phyloP scores from a whole-genome alignment of 768 basidiomycete species.

The Exidia glandulosa region DNA sequence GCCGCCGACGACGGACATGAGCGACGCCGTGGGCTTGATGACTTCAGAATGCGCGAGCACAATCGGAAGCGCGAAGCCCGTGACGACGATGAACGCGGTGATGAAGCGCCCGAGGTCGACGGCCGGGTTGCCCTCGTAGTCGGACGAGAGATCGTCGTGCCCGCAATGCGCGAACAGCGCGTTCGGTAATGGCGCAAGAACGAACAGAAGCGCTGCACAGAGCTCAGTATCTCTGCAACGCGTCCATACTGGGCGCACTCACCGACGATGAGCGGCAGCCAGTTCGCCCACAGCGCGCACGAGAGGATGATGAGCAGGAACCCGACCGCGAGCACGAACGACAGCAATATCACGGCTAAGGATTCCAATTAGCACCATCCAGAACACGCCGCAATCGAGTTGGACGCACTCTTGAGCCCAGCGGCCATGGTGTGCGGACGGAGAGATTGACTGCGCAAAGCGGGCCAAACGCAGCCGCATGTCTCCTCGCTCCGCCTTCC shows the following conservation, averaged over 20 bases:
- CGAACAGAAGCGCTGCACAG: constrained; percentile 74
- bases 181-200: constrained; percentile 92
- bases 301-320: too few relatives aligned
- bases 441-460: too few relatives aligned
- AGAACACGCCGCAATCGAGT: too few relatives aligned
- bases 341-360: constrained; percentile 49
- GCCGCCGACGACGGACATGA: too few relatives aligned
- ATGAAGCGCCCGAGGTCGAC: constrained; percentile 90
- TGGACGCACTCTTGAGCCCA: constrained; percentile 68
- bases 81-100: constrained; percentile 80
- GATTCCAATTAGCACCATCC: too few relatives aligned
- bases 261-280: constrained; percentile 97
- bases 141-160: too few relatives aligned
- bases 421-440: constrained; percentile 61
- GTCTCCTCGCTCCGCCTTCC: too few relatives aligned
- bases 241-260: constrained; percentile 18
- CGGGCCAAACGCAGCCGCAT: too few relatives aligned
- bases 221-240: constrained; percentile 2
- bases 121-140: too few relatives aligned
- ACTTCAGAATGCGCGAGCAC: too few relatives aligned
- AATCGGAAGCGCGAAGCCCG: constrained; percentile 91
- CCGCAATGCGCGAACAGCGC: constrained; percentile 86
- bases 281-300: constrained; percentile 91
- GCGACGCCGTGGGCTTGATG: too few relatives aligned
- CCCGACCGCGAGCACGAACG: too few relatives aligned